phyloP scores from a whole-genome alignment of 148 eudicot species.

The Cornus controversa region DNA sequence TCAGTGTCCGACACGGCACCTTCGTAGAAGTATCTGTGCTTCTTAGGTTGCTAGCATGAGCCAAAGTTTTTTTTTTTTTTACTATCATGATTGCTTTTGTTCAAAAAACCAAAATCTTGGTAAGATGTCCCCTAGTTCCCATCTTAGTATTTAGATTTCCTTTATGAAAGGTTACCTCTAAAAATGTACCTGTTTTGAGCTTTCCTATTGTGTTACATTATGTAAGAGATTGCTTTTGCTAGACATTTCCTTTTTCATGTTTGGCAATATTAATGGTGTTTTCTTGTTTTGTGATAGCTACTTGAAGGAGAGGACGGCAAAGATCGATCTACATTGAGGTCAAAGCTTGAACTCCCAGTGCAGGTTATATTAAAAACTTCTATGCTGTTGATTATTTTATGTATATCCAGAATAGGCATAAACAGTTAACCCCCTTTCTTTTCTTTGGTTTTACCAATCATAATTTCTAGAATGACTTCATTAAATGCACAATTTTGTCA shows the following conservation, averaged over 20 bases:
- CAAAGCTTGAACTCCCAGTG: constrained; percentile 95
- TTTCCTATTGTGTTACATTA: background rate
- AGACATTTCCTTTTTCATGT: background rate
- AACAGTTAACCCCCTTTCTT: too few species aligned
- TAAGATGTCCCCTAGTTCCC: background rate
- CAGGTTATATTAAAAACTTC: constrained; percentile 50
- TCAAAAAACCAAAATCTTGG: background rate
- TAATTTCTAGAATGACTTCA: too few species aligned
- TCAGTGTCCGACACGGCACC: too few species aligned
- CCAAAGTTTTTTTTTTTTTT: too few species aligned
- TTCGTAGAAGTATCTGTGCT: too few species aligned
- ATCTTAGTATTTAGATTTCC: background rate
- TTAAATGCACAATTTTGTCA: too few species aligned
- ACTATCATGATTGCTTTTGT: background rate
- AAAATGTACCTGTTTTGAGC: background rate
- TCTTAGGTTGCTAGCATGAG: too few species aligned
- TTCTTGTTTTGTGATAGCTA: constrained; percentile 40
- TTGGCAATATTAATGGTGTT: background rate
- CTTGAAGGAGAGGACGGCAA: constrained; percentile 92
- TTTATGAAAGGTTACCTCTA: background rate
- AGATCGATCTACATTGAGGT: constrained; percentile 70
- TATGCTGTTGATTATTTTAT: background rate
- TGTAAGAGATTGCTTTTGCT: background rate
- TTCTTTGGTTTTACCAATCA: too few species aligned
- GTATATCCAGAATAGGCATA: background rate